Base-by-base conservation (phyloP, 805 yeast genomes). In the Metschnikowia lochheadii region DNA sequence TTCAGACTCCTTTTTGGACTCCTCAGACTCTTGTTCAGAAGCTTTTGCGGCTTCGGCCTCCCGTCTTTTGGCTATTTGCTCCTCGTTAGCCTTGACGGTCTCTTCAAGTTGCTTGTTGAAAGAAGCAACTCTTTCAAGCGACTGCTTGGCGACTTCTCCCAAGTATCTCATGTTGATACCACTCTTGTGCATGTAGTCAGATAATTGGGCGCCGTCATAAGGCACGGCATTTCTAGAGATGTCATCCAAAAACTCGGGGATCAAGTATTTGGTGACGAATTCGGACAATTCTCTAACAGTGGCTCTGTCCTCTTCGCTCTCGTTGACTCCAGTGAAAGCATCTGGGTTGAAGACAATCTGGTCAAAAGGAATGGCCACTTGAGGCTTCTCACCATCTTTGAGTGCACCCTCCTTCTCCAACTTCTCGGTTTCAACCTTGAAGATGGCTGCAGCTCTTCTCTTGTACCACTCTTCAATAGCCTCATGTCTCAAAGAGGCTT, bases 401-500 rank as follows among this genome's bases (percentile, higher is more conserved):
- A 49, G 56, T 6, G 67, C 72, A 5, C 66, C 72, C 46, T 68
- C 70, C 50, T 65, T 62, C 49, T 76, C 74, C 50, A 72, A 72
- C 29, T 54, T 49, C 50, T 80, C 82, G 40, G 82, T 72, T 59
- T 81, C 81, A 1, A 63, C 69, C 52, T 76, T 76, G 54, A 83
- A 65, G 43, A 74, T 73, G 18, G 71, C 73, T 14, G 86, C 79
- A 2, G 86, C 78, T 63, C 84, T 81, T 52, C 81, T 68, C 62
- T 80, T 80, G 85, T 94, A 89, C 97, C 96, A 92, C 59, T 84
- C 88, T 58, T 84, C 92, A 44, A 92, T 82, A 15, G 96, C 94
- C 70, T 92, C 98, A 56, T 83, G 83, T 70, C 98, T 84, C 41
- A 92, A 62, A 23, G 87, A 79, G 13, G 87, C 76, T 68, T 89